These are phyloP conservation scores for Puya raimondii DNA, from an alignment of 176 grass and related monocot genomes.

Conservation along the genomic window DNA sequence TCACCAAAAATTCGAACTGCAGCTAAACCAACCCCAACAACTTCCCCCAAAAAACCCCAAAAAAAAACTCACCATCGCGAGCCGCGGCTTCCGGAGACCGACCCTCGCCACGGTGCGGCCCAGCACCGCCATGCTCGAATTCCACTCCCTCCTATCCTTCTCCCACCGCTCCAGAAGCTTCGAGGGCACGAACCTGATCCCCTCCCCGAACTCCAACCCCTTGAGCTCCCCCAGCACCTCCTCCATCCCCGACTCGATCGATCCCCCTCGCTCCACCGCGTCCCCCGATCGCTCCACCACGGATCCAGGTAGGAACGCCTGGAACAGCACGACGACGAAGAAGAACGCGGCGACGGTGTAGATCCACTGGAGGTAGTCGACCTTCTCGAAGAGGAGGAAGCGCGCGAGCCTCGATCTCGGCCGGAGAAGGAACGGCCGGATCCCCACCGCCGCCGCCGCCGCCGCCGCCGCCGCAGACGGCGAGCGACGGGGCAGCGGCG, in stretches of 20 bases:
- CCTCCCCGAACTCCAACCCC: constrained; percentile 41
- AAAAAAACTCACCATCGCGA: constrained; percentile 59
- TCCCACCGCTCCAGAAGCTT: constrained; percentile 72
- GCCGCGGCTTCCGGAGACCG: constrained; percentile 52
- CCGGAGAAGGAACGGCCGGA: constrained; percentile 17
- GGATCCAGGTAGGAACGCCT: constrained; percentile 53
- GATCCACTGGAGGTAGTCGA: constrained; percentile 62
- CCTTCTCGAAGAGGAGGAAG: constrained; percentile 73
- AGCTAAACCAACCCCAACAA: constrained; percentile 6
- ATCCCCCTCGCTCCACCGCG: not conserved
- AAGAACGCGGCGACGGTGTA: constrained; percentile 59
- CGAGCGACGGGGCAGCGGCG: constrained; percentile 2
- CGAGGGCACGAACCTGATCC: constrained; percentile 49
- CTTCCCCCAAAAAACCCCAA: not conserved
- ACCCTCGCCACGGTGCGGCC: constrained; percentile 36
- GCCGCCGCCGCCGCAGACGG: not conserved
- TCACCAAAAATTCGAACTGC: constrained; percentile 8
- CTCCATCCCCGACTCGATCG: not conserved
- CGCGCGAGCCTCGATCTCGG: constrained; percentile 73
- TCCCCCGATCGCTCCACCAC: constrained; percentile 29
- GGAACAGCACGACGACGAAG: constrained; percentile 66
- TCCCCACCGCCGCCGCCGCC: constrained; percentile 15
- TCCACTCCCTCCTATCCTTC: constrained; percentile 45
- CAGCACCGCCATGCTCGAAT: constrained; percentile 34
- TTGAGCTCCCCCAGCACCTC: constrained; percentile 8